Evolutionary conservation across 2,329 filamentous ascomycete species (phyloP).

Genomic region (Nemania abortiva): DNA sequence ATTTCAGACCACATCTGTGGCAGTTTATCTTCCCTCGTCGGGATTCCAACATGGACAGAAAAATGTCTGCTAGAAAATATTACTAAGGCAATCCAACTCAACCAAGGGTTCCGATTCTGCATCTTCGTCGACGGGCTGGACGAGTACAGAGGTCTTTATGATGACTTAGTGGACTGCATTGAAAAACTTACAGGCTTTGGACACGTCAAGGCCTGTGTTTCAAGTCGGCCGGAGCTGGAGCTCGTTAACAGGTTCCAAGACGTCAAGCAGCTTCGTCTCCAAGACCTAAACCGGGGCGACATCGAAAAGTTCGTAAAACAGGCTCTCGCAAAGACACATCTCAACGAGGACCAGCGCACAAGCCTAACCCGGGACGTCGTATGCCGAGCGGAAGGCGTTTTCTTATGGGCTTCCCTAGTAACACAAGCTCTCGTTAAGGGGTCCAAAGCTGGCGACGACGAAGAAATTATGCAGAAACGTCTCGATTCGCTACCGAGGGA

Average conservation of each 20-base stretch:
- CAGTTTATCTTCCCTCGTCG: neutral
- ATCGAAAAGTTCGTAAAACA: constrained; percentile 15
- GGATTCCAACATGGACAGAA: constrained; percentile 27
- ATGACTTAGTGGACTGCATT: constrained; percentile 11
- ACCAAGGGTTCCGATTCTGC: constrained; percentile 17
- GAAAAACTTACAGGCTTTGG: neutral
- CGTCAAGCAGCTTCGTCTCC: constrained; percentile 22
- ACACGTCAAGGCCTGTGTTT: constrained; percentile 26
- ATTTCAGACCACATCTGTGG: constrained; percentile 6
- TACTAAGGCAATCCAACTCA: constrained; percentile 3
- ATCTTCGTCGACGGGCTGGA: constrained; percentile 35
- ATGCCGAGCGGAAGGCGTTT: constrained; percentile 19
- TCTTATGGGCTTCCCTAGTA: constrained; percentile 31
- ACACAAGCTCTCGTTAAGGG: constrained; percentile 20
- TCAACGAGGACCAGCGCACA: neutral
- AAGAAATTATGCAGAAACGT: constrained; percentile 10
- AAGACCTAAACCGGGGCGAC: constrained; percentile 26
- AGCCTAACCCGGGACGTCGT: neutral
- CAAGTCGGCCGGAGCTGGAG: constrained; percentile 26
- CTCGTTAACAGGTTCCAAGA: neutral
- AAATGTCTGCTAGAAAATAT: constrained; percentile 1
- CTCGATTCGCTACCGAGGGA: constrained; percentile 14
- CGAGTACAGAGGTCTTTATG: constrained; percentile 19
- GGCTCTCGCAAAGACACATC: neutral
- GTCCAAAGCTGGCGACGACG: constrained; percentile 14